Conservation (phyloP, 2,329 filamentous ascomycete species). For the Diaporthe sp. region DNA sequence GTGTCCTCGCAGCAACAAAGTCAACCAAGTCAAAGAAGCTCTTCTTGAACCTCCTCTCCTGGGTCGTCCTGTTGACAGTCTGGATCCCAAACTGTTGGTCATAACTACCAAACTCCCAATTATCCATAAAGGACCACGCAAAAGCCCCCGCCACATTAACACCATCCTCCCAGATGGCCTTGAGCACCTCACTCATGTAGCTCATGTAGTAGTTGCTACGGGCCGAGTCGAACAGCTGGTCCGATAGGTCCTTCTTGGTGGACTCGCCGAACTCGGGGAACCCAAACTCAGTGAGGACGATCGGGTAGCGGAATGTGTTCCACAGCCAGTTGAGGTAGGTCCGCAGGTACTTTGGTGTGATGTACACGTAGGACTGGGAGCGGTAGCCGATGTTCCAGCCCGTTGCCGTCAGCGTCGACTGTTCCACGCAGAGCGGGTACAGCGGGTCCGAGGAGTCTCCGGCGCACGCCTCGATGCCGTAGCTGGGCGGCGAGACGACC, state of each 20-base stretch:
- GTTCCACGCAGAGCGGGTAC: conserved; percentile 67
- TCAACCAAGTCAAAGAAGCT: conserved; percentile 71
- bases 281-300: conserved; percentile 68
- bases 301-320: conserved; percentile 67
- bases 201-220: conserved; percentile 67
- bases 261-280: conserved; percentile 67
- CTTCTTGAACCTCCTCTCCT: conserved; percentile 66
- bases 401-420: conserved; percentile 59
- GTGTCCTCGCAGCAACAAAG: conserved; percentile 53
- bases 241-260: conserved; percentile 54
- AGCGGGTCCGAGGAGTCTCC: conserved; percentile 58
- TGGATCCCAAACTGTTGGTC: conserved; percentile 67
- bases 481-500: conserved; percentile 61
- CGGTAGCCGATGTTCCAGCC: conserved; percentile 72
- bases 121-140: conserved; percentile 66
- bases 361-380: conserved; percentile 69
- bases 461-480: conserved; percentile 61
- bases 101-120: conserved; percentile 66
- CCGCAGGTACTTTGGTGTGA: conserved; percentile 70
- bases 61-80: conserved; percentile 66
- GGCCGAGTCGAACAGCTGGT: conserved; percentile 67
- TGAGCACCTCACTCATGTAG: conserved; percentile 67
- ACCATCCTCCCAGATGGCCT: conserved; percentile 68
- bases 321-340: conserved; percentile 69
- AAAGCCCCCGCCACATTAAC: conserved; percentile 67